Evolutionary conservation across 169 alveolate genomes (phyloP), one percentile per base, ranked within the genome.

Genomic region (Miamiensis avidus): DNA sequence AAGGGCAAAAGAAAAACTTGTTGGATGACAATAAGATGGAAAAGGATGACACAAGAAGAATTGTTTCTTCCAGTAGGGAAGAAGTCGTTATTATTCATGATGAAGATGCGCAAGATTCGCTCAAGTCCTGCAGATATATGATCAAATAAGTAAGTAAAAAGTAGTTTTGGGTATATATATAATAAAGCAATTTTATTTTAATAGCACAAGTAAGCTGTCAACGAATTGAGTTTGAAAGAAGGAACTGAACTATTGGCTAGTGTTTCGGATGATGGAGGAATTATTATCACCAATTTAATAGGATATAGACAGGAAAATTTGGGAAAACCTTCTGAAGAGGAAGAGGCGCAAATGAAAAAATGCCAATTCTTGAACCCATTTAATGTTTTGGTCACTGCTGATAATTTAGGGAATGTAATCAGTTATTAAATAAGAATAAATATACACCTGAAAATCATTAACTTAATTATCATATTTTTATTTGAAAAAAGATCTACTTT

Each of bases 191-290:
- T 11, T 49, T 49, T 49, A 49, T 49, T 11, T 49, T 49, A 49
- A 49, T 20, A 92, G 77, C 95, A 92, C 77, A 86, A 87, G 34
- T 65, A 72, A 28, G 83, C 89, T 34, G 93, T 89, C 34, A 92
- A 92, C 85, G 87, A 89, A 64, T 83, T 92, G 1, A 89, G 89
- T 77, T 87, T 92, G 29, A 92, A 89, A 69, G 85, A 84, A 64
- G 78, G 73, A 11, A 86, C 89, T 25, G 86, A 86, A 28, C 72
- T 65, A 25, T 79, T 86, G 28, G 96, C 95, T n/a, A 82, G 89
- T 76, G 90, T 94, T 74, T 89, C 94, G 49, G 96, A 93, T 86
- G 94, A 93, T 81, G 92, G 94, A 27, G 81, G 88, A n/a, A 93
- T 93, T 1, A 89, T 91, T 79, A 89, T 93, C n/a, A 91, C 89